Base-by-base conservation (phyloP, 352 stramenopile genomes). In the Pythium chondricola region DNA sequence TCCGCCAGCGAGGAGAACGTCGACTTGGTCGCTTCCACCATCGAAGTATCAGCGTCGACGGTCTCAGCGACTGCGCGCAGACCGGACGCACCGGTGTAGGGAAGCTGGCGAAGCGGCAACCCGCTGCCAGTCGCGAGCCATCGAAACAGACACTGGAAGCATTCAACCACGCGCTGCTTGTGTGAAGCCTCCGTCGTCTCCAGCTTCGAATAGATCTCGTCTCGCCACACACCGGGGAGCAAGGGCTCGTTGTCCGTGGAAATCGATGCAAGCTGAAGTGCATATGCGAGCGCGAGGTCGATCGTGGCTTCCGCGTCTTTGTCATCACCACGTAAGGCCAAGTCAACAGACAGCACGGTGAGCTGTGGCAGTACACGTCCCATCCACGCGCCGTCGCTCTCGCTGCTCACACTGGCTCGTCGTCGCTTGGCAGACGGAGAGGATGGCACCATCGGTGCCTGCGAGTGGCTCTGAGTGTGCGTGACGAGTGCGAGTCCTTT, bases 401-500 rank as follows among this genome's bases (percentile, higher is more conserved):
- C 29, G 29, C 29, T 33, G 29, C 31, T 46, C n/a, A n/a, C n/a
- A 21, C 29, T 17, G 3, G 50, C 21, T 13, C 20, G 22, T 22
- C 30, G 13, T 3, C 26, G 31, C 10, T 30, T n/a, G 1, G 37
- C 48, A 25, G 52, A 43, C 21, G 52, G 43, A 3, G 52, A 53
- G 14, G 52, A 37, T 9, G 52, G 43, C 3, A 32, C 37, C 0
- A 59, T 22, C 16, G 52, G 43, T 17, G 40, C 27, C 27, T 31
- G 43, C 5, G 37, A 30, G 20, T 59, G 52, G 0, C 37, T 42
- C 38, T 61, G 39, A 8, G 71, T 48, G 7, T 69, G 40, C 25
- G 67, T 50, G 8, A 71, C 39, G 1, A 90, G 52, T 32, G 72
- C 64, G 26, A 86, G 67, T 0, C 78, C 78, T 37, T 77, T 76